Base-by-base conservation (phyloP, 2,329 filamentous ascomycete genomes). In the Eutypella sp. region DNA sequence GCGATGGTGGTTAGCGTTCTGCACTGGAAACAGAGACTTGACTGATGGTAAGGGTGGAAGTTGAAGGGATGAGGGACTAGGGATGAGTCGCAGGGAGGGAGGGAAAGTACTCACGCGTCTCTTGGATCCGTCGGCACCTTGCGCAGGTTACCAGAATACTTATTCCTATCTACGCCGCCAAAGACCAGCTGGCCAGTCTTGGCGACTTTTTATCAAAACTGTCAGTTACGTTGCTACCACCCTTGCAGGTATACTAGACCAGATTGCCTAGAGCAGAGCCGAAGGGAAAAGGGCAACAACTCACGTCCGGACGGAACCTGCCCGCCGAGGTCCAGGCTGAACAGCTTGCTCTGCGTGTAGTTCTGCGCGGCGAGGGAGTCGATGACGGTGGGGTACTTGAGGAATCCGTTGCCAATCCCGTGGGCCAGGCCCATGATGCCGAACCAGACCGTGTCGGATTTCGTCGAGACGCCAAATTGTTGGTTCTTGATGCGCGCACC, bases 391-490 rank as follows among this genome's bases (percentile, higher is more conserved):
- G 74, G 74, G 47, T 85, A 84, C 4, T 58, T 42, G 37, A 59
- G 57, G 61, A 72, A 61, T 41, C 79, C 62, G 56, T 67, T 52
- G 5, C 59, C 47, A 33, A 66, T 56, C 42, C 71, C 65, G 1
- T 72, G 73, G 0, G 68, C 74, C 3, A 79, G 67, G 8, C 76
- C 76, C 36, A 79, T 60, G 46, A 79, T 78, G 20, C 75, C 75
- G 48, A 74, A 68, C 16, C 72, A 67, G 49, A 76, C 72, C n/a
- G 69, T 64, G n/a, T 69, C 56, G 15, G 73, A 75, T 18, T 61
- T 48, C 7, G 63, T 54, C 11, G 71, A 71, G 11, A 78, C 65
- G 44, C 76, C 76, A 50, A 79, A 76, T 7, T 74, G 72, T 57
- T 79, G 76, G 24, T 68, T 63, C 16, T 53, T 49, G 40, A 78